Conservation (phyloP, 208 protist species). For the Phytomonas francai region DNA sequence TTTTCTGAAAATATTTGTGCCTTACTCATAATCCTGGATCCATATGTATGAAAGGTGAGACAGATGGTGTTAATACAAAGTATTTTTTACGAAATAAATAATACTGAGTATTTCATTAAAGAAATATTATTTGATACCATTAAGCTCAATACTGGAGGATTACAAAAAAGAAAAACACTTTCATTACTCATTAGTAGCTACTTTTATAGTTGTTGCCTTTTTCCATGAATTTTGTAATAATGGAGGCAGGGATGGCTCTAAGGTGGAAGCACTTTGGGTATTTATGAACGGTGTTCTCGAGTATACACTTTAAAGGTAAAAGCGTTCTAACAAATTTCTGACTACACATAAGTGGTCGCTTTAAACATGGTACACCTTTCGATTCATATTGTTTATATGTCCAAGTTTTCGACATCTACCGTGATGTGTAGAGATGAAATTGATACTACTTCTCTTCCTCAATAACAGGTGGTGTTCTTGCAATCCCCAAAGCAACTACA, state of each 20-base stretch:
- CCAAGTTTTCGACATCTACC: not conserved
- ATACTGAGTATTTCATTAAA: not conserved
- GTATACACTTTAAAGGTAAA: not conserved
- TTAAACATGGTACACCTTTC: not conserved
- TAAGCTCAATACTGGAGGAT: too few relatives aligned
- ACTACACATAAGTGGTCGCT: not conserved
- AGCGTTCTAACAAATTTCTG: not conserved
- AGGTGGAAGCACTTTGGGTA: not conserved
- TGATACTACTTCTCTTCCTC: not conserved
- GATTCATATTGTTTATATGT: not conserved
- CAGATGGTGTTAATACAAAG: conserved; percentile 2
- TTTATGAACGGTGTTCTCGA: not conserved
- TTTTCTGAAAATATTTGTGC: conserved; percentile 11
- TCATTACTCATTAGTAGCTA: not conserved
- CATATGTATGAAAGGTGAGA: not conserved
- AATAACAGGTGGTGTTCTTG: not conserved
- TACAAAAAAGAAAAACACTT: not conserved
- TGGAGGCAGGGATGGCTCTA: not conserved
- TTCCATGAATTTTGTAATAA: not conserved
- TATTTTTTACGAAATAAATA: not conserved
- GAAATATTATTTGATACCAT: not conserved
- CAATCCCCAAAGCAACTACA: not conserved
- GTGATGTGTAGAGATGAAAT: not conserved
- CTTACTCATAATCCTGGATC: conserved; percentile 3
- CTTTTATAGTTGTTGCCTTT: not conserved